A percentile compares a stretch with the other conserved stretches of the same genome.
phyloP scores from a whole-genome alignment of 352 stramenopile species.

The Pythium folliculosum region DNA sequence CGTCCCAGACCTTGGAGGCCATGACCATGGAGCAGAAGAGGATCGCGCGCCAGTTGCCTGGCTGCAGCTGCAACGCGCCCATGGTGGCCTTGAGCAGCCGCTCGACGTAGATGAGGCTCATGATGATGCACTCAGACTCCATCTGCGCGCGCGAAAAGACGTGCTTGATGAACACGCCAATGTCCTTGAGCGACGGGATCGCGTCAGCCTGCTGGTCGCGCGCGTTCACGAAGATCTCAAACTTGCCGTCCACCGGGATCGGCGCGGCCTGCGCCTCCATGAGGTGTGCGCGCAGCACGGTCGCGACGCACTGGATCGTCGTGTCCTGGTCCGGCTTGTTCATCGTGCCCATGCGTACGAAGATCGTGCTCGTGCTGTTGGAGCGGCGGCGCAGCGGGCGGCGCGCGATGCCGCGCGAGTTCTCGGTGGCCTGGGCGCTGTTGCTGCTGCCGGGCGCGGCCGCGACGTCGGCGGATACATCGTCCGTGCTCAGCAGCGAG shows the following conservation, averaged over 20 bases:
- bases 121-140: conserved; percentile 98
- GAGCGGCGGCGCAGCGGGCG: conserved; percentile 85
- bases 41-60: conserved; percentile 93
- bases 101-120: conserved; percentile 97
- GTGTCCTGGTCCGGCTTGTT: conserved; percentile 95
- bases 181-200: conserved; percentile 88
- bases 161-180: conserved; percentile 93
- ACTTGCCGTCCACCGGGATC: conserved; percentile 51
- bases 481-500: conserved; percentile 15
- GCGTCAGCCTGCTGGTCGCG: conserved; percentile 39
- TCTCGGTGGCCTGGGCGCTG: neutral
- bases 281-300: conserved; percentile 95
- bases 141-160: conserved; percentile 91
- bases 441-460: conserved; percentile 7
- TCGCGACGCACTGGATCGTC: conserved; percentile 95
- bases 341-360: conserved; percentile 92
- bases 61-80: conserved; percentile 71
- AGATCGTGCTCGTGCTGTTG: conserved; percentile 95
- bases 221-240: conserved; percentile 71
- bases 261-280: conserved; percentile 77
- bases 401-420: conserved; percentile 22
- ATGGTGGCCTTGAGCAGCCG: conserved; percentile 92
- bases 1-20: conserved; percentile 97
- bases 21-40: conserved; percentile 97
- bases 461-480: too few species aligned